Conservation (phyloP, 441 rosid species). For the Erodium texanum region DNA sequence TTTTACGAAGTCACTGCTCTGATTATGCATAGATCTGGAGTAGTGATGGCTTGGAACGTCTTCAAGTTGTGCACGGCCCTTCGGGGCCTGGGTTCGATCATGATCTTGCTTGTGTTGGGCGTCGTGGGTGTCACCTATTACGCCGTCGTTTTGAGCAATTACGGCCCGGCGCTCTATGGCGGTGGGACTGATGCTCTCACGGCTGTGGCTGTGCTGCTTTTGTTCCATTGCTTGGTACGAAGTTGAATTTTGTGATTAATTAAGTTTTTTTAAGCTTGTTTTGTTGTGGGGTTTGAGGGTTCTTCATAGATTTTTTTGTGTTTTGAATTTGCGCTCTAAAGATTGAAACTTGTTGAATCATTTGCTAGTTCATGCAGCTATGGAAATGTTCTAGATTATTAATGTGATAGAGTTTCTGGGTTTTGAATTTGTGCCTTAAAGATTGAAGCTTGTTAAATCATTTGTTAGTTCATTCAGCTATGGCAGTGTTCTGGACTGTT, state of each 20-base stretch:
- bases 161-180: conserved; percentile 57
- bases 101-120: conserved; percentile 84
- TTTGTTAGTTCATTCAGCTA: background rate
- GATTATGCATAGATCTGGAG: conserved; percentile 83
- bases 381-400: background rate
- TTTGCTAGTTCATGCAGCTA: background rate
- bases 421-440: conserved; percentile 10
- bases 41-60: conserved; percentile 94
- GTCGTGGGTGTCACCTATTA: conserved; percentile 87
- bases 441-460: background rate
- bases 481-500: background rate
- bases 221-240: conserved; percentile 67
- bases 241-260: background rate
- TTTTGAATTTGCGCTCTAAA: conserved; percentile 9
- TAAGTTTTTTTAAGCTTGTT: too few species aligned
- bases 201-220: conserved; percentile 50
- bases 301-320: background rate
- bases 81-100: conserved; percentile 85
- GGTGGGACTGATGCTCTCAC: conserved; percentile 54
- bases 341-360: background rate
- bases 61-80: conserved; percentile 89
- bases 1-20: background rate
- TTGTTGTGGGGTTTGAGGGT: too few species aligned
- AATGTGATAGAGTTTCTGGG: too few species aligned
- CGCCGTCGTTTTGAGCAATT: conserved; percentile 75